Conservation (phyloP, 768 basidiomycete genomes). For the Chalciporus chontae region DNA sequence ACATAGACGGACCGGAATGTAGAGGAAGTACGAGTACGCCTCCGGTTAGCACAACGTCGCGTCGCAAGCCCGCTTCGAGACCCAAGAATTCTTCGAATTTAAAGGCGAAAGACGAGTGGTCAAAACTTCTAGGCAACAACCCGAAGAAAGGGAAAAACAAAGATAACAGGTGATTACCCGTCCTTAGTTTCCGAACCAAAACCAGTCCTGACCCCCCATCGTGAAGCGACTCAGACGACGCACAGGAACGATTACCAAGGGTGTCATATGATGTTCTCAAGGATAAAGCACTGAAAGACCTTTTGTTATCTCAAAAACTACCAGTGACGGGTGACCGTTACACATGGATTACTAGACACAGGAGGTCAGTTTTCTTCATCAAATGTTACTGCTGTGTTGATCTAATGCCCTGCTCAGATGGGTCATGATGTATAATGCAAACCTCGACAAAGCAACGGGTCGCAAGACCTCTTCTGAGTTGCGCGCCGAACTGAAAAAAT, state of each 20-base stretch:
- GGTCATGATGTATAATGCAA: constrained; percentile 68
- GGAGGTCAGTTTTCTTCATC: constrained; percentile 40
- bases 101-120: constrained; percentile 39
- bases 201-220: constrained; percentile 16
- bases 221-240: constrained; percentile 30
- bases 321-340: constrained; percentile 50
- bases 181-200: neutral
- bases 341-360: constrained; percentile 53
- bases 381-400: neutral
- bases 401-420: constrained; percentile 42
- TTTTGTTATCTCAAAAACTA: constrained; percentile 49
- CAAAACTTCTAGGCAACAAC: constrained; percentile 33
- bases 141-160: constrained; percentile 42
- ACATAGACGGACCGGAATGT: constrained; percentile 60
- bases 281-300: constrained; percentile 55
- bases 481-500: constrained; percentile 49
- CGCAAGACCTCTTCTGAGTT: constrained; percentile 48
- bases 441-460: constrained; percentile 54
- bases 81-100: constrained; percentile 22
- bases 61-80: constrained; percentile 20
- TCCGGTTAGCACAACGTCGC: neutral
- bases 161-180: constrained; percentile 23
- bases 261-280: constrained; percentile 62
- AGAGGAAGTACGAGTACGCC: neutral
- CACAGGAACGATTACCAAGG: constrained; percentile 52